Conservation (phyloP, 768 basidiomycete species). For the Tricholoma furcatifolium region DNA sequence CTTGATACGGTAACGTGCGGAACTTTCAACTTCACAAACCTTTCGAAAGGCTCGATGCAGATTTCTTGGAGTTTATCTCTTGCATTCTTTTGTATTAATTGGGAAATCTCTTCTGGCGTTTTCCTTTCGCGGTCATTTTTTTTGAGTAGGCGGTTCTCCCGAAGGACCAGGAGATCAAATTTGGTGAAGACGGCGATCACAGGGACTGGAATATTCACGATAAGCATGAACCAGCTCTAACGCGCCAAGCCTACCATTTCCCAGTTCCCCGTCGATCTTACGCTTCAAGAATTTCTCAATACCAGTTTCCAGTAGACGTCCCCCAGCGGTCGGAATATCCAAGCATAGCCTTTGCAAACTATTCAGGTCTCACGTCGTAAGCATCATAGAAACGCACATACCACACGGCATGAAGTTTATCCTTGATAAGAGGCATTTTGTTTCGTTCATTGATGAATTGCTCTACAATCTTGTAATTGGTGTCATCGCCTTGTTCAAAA, state of each 20-base stretch:
- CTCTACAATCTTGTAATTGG: slow-evolving; percentile 23
- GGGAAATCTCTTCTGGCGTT: not conserved
- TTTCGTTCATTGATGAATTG: slow-evolving; percentile 22
- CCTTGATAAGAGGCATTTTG: slow-evolving; percentile 17
- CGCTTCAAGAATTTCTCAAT: slow-evolving; percentile 24
- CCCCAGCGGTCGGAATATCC: slow-evolving; percentile 23
- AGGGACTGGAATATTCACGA: slow-evolving; percentile 21
- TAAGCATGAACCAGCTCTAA: not conserved
- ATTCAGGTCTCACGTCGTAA: not conserved
- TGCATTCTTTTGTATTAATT: slow-evolving; percentile 1
- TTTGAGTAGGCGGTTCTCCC: slow-evolving; percentile 3
- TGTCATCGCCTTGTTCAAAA: slow-evolving; percentile 25
- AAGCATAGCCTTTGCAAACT: slow-evolving; percentile 26
- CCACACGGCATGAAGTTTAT: slow-evolving; percentile 30
- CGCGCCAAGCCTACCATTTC: slow-evolving; percentile 14
- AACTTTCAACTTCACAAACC: slow-evolving; percentile 2
- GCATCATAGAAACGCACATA: slow-evolving; percentile 2
- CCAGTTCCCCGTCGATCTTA: slow-evolving; percentile 7
- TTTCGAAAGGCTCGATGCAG: slow-evolving; percentile 7
- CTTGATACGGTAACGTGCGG: too few species aligned
- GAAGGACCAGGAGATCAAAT: slow-evolving; percentile 24
- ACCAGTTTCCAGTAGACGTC: slow-evolving; percentile 23
- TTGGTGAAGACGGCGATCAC: slow-evolving; percentile 33
- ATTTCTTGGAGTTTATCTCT: not conserved
- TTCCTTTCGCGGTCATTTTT: slow-evolving; percentile 1